phyloP scores from a whole-genome alignment of 2,329 filamentous ascomycete species.

The Nannizzia gypsea region DNA sequence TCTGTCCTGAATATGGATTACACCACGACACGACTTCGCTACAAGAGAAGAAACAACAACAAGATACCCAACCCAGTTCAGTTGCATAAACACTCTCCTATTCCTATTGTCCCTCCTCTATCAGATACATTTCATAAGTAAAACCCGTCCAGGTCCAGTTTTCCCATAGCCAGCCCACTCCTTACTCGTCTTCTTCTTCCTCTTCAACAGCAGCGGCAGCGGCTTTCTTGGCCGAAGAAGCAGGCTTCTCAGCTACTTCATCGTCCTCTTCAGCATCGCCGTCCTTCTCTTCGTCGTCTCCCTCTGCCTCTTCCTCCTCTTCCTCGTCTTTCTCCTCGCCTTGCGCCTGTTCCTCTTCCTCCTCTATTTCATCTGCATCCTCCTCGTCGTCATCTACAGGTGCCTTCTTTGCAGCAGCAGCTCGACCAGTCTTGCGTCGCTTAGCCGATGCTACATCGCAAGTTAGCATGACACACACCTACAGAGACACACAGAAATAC shows the following conservation, averaged over 20 bases:
- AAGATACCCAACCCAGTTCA: too few species aligned
- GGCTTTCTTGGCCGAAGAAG: not conserved
- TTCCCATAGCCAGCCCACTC: not conserved
- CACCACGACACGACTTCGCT: too few species aligned
- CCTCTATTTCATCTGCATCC: conserved; percentile 14
- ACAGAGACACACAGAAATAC: too few species aligned
- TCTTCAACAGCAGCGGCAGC: not conserved
- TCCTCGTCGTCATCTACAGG: conserved; percentile 2
- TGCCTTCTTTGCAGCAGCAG: not conserved
- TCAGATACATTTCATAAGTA: not conserved
- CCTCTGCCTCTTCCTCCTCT: conserved; percentile 19
- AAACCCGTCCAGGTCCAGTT: not conserved
- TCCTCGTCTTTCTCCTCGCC: conserved; percentile 18
- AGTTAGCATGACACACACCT: not conserved
- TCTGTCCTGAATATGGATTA: too few species aligned
- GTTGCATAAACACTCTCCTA: too few species aligned
- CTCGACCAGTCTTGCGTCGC: conserved; percentile 19
- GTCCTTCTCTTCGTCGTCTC: conserved; percentile 19
- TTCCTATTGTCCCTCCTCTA: not conserved
- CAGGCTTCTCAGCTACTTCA: conserved; percentile 12
- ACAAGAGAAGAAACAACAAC: too few species aligned
- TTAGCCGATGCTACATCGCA: conserved; percentile 15
- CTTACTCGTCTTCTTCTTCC: not conserved
- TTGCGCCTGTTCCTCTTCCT: conserved; percentile 22
- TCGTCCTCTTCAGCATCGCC: conserved; percentile 20